Base-by-base conservation (phyloP, 2,329 filamentous ascomycete species). In the Zymoseptoria ardabiliae region DNA sequence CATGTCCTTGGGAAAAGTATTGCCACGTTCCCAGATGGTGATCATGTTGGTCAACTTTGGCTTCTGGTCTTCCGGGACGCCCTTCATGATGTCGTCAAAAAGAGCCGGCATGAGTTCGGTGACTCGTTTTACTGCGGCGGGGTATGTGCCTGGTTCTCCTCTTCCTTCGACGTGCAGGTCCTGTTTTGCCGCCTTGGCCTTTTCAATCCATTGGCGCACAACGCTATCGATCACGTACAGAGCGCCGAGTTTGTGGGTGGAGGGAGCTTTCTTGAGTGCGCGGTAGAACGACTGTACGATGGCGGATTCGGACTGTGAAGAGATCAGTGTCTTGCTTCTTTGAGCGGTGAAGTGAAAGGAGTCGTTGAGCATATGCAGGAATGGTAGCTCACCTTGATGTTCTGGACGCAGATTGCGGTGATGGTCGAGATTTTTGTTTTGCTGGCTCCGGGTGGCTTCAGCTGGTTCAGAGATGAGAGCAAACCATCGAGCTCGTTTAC, bases 151-250 rank as follows among this genome's bases (percentile, higher is more conserved):
- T 78, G 96, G 90, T 66, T 87, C 85, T 66, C 92, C 91, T 76
- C 85, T 82, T 78, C 89, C 89, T 58, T 72, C 69, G 22, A 72
- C 62, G 76, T 91, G 85, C 72, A 88, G 78, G 74, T 76, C 73
- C 66, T 97, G 92, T 71, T 89, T 90, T 68, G 89, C 84, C 72
- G 87, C 84, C 78, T 92, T 94, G 72, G 94, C 93, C 78, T 91
- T 89, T 76, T 97, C 93, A 81, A 96, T 86, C 93, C 94, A 99
- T 81, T 95, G 93, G 78, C 94, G 91, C 76, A 92, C 93, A 84
- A 99, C 92, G 81, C 93, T 96, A 83, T 99, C 94, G 92, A 99
- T 90, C 79, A 97, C 92, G 87, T 99, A 99, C 79, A 99, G 87
- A 73, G 97, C 92, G 78, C 94, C 94, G 76, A 99, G 84, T 79